These are phyloP conservation scores for Forsythia suspensa DNA, from an alignment of 257 asterid species.

Conservation along the genomic window DNA sequence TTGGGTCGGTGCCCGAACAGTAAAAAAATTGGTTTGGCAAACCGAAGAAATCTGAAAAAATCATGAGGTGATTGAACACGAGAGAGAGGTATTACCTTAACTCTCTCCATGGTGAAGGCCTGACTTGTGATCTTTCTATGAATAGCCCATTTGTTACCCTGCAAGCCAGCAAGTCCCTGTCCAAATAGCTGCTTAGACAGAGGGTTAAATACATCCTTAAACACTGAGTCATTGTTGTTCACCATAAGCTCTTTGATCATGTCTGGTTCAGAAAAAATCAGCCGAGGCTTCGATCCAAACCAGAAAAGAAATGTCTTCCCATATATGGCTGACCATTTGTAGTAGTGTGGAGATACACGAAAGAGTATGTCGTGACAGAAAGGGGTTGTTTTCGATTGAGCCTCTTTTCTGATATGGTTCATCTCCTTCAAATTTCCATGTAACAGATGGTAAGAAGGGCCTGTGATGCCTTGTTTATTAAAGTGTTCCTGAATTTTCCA, in stretches of 20 bases:
- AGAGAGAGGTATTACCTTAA: slow-evolving; percentile 45
- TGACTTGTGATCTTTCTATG: slow-evolving; percentile 60
- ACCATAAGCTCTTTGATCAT: slow-evolving; percentile 48
- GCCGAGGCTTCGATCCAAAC: slow-evolving; percentile 53
- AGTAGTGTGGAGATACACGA: slow-evolving; percentile 50
- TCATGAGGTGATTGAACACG: neutral
- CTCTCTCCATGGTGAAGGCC: slow-evolving; percentile 65
- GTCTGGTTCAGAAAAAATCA: slow-evolving; percentile 49
- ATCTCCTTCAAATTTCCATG: slow-evolving; percentile 52
- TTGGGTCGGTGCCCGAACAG: too few relatives aligned
- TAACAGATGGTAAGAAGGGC: slow-evolving; percentile 53
- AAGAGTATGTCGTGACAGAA: slow-evolving; percentile 47
- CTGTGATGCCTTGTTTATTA: slow-evolving; percentile 45
- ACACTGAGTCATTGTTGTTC: slow-evolving; percentile 23
- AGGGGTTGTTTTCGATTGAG: slow-evolving; percentile 41
- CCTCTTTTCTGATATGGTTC: slow-evolving; percentile 40
- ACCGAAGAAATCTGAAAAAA: too few relatives aligned
- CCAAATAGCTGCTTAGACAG: slow-evolving; percentile 49
- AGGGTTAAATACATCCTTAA: slow-evolving; percentile 40
- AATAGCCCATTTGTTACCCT: slow-evolving; percentile 58
- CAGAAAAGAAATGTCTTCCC: slow-evolving; percentile 50
- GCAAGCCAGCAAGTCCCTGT: slow-evolving; percentile 50
- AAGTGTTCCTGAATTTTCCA: slow-evolving; percentile 40
- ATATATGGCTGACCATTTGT: slow-evolving; percentile 48
- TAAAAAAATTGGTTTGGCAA: too few relatives aligned